These are phyloP conservation scores for Colletotrichum abscissum DNA, from an alignment of 2,329 filamentous ascomycete genomes.

Conservation along the genomic window DNA sequence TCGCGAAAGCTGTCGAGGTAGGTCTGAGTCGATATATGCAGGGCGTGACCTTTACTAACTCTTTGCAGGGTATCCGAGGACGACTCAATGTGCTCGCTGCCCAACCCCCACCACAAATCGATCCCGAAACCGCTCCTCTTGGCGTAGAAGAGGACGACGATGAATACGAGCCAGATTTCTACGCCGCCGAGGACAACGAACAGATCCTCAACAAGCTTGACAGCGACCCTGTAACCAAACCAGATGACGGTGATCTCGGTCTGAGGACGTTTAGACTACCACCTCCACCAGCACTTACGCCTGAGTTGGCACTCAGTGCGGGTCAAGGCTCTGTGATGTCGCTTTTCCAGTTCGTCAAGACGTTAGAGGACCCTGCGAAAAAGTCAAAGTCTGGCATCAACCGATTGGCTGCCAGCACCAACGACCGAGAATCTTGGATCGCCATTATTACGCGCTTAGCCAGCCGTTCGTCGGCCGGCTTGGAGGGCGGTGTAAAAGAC, in stretches of 20 bases:
- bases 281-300: conserved; percentile 77
- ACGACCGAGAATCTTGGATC: conserved; percentile 90
- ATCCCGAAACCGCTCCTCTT: conserved; percentile 69
- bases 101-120: conserved; percentile 58
- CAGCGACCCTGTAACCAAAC: conserved; percentile 58
- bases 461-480: conserved; percentile 78
- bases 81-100: conserved; percentile 59
- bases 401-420: conserved; percentile 83
- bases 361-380: conserved; percentile 74
- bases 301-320: conserved; percentile 77
- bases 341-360: conserved; percentile 82
- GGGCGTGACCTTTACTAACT: conserved; percentile 34
- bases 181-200: conserved; percentile 79
- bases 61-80: conserved; percentile 60
- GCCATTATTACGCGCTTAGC: conserved; percentile 88
- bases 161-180: conserved; percentile 87
- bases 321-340: conserved; percentile 80
- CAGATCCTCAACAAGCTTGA: conserved; percentile 84
- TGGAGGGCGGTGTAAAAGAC: conserved; percentile 72
- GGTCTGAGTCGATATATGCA: conserved; percentile 43
- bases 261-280: conserved; percentile 85
- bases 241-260: conserved; percentile 66
- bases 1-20: conserved; percentile 81
- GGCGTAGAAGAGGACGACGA: conserved; percentile 85
- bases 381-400: conserved; percentile 81